Conservation (phyloP, 768 basidiomycete species). For the Podaxis pistillaris region DNA sequence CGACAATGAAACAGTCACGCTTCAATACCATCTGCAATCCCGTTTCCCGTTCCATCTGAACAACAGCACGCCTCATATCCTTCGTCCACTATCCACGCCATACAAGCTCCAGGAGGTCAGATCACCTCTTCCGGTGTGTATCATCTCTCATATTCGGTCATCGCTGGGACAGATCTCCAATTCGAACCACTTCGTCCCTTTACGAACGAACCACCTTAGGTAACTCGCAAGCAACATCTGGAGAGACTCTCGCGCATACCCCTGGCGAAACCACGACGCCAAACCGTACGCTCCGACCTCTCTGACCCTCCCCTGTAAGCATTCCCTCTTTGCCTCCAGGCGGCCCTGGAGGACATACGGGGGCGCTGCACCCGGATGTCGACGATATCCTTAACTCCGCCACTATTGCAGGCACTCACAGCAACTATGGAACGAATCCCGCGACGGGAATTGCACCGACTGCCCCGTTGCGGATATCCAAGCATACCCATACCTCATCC, state of each 20-base stretch:
- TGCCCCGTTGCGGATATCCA: background rate
- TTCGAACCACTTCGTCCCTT: slow-evolving; percentile 1
- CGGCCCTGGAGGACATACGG: background rate
- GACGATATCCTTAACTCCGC: background rate
- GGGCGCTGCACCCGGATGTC: background rate
- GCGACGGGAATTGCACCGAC: background rate
- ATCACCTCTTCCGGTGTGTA: background rate
- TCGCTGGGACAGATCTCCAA: slow-evolving; percentile 4
- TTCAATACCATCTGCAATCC: background rate
- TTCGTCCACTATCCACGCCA: background rate
- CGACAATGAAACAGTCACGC: background rate
- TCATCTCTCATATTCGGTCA: background rate
- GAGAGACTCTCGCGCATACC: background rate
- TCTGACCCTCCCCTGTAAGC: background rate
- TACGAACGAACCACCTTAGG: background rate
- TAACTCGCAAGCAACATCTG: background rate
- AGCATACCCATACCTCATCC: background rate
- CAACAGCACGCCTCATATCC: background rate
- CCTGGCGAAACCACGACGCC: background rate
- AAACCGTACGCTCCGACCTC: background rate
- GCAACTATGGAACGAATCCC: background rate
- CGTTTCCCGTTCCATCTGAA: background rate
- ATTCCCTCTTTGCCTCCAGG: background rate
- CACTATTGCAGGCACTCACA: background rate
- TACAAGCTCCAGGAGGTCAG: background rate